phyloP scores from a whole-genome alignment of 2,329 filamentous ascomycete genomes.

The Ophiostoma ips region DNA sequence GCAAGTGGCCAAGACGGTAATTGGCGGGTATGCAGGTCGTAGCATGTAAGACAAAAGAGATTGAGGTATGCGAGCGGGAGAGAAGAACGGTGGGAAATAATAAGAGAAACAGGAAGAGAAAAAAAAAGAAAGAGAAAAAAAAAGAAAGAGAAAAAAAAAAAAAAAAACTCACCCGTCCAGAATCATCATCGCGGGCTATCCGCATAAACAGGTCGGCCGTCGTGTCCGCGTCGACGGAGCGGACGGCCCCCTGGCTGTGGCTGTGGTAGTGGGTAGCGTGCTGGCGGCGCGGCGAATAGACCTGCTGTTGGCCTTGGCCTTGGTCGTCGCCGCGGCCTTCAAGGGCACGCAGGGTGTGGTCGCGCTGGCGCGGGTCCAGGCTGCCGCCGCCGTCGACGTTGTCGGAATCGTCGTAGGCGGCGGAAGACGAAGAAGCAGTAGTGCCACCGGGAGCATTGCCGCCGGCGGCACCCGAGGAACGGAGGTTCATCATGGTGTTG shows the following conservation, averaged over 20 bases:
- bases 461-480: conserved; percentile 22
- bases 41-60: too few species aligned
- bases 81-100: too few species aligned
- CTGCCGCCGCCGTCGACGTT: conserved; percentile 15
- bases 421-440: too few species aligned
- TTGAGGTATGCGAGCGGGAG: not conserved
- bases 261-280: conserved; percentile 19
- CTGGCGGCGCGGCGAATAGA: conserved; percentile 12
- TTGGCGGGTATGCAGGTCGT: too few species aligned
- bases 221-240: conserved; percentile 33
- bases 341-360: conserved; percentile 36
- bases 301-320: conserved; percentile 23
- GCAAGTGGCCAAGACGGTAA: too few species aligned
- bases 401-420: conserved; percentile 26
- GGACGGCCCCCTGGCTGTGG: conserved; percentile 17
- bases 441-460: too few species aligned
- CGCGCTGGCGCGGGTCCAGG: conserved; percentile 29
- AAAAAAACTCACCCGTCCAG: not conserved
- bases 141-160: not conserved
- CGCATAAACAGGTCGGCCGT: conserved; percentile 45
- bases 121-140: not conserved
- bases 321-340: conserved; percentile 30
- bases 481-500: conserved; percentile 26
- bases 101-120: not conserved
- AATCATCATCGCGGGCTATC: conserved; percentile 39